Evolutionary conservation across 371 early-diverging fungal species (phyloP), one percentile per base, ranked within the genome.

Genomic region (Thermomucor indicae-seudaticae): DNA sequence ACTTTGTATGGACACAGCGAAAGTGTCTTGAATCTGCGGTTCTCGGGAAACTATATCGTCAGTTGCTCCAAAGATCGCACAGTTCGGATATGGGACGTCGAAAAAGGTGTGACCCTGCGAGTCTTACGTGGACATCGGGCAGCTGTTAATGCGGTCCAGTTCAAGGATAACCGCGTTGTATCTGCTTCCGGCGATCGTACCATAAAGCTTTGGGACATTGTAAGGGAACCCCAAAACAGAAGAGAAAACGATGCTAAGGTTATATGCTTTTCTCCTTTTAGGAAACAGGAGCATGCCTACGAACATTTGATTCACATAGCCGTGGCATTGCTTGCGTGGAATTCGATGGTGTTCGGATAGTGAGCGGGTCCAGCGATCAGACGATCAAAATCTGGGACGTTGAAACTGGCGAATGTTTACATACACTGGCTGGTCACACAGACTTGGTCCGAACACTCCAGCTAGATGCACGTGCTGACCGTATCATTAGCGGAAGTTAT

Each of bases 1-100:
- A 70, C 74, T 2, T 42, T 85, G 12, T 23, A 24, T 6, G 88
- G 86, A 10, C 91, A 95, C 66, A 51, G 69, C 1, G 76, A 80
- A 47, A 78, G 85, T 34, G 88, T 90, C 19, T 64, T 91, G 34
- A 88, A 88, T 49, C 60, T 89, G 16, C 75, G 86, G 0, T 81
- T 91, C 53, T 64, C 74, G 43, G 64, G 68, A 11, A 63, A 75
- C n/a, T 65, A 69, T 10, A 75, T 93, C 14, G 88, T 92, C 6
- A 85, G 86, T 29, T 91, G 91, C 51, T 88, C 89, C n/a, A 91
- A 93, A 62, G 97, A 95, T 59, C 74, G 80, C 20, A 89, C 91
- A 1, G 82, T 93, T 25, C 80, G 85, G 48, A 71, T 93, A 2
- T 97, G 93, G 93, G 72, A 76, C 34, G 52, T 83, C 3, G 58